phyloP scores from a whole-genome alignment of 257 asterid genomes.

The Solanum bukasovii region DNA sequence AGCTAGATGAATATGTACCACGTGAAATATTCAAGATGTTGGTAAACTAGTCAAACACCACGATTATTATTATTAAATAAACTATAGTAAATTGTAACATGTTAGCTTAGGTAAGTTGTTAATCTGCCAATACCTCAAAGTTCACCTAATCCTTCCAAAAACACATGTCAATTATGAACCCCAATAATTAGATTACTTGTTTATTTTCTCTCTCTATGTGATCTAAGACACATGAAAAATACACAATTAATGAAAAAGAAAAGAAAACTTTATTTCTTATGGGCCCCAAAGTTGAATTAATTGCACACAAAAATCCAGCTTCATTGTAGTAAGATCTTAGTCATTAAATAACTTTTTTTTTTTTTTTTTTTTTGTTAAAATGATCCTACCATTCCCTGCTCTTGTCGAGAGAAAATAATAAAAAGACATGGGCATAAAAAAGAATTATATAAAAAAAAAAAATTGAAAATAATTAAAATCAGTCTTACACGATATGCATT shows the following conservation, averaged over 20 bases:
- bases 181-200: neutral
- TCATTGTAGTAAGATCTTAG: neutral
- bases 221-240: neutral
- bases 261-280: neutral
- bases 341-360: conserved; percentile 6
- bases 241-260: neutral
- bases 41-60: no score
- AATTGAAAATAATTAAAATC: neutral
- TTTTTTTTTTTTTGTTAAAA: neutral
- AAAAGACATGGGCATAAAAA: neutral
- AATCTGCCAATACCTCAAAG: neutral
- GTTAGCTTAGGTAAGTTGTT: neutral
- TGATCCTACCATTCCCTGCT: conserved; percentile 1
- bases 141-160: conserved; percentile 9
- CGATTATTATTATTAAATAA: no score
- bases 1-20: neutral
- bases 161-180: neutral
- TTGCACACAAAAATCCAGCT: conserved; percentile 23
- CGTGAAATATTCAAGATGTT: no score
- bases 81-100: neutral
- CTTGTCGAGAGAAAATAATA: neutral
- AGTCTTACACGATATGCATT: neutral
- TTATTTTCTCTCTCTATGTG: neutral
- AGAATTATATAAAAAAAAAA: neutral
- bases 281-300: conserved; percentile 22